Conservation (phyloP, 148 eudicot species). For the Persicaria tinctoria region DNA sequence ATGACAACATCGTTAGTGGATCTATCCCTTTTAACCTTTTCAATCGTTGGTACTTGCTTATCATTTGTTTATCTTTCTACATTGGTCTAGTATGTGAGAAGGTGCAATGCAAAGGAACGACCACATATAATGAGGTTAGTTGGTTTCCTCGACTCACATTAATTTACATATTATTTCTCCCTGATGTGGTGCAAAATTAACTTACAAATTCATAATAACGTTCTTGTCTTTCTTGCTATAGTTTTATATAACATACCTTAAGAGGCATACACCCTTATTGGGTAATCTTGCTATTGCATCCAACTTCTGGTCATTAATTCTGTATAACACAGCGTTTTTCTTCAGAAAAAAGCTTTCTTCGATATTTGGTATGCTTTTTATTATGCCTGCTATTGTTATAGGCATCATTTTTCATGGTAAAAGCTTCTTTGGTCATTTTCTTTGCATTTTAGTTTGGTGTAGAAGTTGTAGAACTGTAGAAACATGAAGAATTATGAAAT, state of each 20-base stretch:
- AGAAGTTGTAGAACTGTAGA: background rate
- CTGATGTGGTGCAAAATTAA: background rate
- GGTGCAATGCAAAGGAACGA: constrained; percentile 98
- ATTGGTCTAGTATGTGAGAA: constrained; percentile 68
- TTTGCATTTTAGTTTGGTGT: too few species aligned
- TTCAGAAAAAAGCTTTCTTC: background rate
- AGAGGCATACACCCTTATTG: background rate
- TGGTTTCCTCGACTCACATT: constrained; percentile 7
- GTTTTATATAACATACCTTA: background rate
- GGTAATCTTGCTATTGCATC: background rate
- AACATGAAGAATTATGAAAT: background rate
- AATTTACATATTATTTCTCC: background rate
- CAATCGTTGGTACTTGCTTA: background rate
- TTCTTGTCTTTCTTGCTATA: background rate
- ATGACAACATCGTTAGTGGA: background rate
- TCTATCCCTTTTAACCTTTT: background rate
- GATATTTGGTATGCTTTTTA: background rate
- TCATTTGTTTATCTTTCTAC: background rate
- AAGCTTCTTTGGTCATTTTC: too few species aligned
- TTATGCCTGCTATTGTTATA: background rate
- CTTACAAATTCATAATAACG: background rate
- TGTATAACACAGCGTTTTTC: background rate
- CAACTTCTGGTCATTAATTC: too few species aligned
- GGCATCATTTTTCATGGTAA: too few species aligned
- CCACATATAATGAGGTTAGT: constrained; percentile 88